Conservation (phyloP, 805 yeast species). For the Ogataea henricii region DNA sequence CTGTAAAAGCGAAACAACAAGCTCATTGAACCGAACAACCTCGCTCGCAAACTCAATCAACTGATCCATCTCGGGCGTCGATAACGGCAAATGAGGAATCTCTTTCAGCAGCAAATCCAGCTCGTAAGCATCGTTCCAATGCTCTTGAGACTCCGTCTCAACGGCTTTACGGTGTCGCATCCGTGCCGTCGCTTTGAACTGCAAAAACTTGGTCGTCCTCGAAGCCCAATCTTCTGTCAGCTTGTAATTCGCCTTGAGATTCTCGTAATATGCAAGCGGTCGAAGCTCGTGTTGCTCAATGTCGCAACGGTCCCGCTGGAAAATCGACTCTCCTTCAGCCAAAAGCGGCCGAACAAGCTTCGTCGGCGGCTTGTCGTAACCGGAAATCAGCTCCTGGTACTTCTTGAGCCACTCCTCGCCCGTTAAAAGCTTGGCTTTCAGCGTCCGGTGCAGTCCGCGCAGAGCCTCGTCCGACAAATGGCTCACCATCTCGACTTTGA, state of each 20-base stretch:
- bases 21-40: slow-evolving; percentile 51
- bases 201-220: slow-evolving; percentile 53
- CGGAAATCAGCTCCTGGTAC: slow-evolving; percentile 42
- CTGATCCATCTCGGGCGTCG: slow-evolving; percentile 61
- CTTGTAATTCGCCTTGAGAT: slow-evolving; percentile 44
- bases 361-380: slow-evolving; percentile 48
- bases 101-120: slow-evolving; percentile 44
- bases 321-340: slow-evolving; percentile 56
- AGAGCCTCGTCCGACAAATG: slow-evolving; percentile 57
- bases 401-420: slow-evolving; percentile 54
- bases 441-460: slow-evolving; percentile 35
- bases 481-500: slow-evolving; percentile 45
- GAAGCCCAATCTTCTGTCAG: slow-evolving; percentile 54
- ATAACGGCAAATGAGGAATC: slow-evolving; percentile 52
- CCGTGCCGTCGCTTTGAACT: slow-evolving; percentile 53
- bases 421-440: slow-evolving; percentile 45
- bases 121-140: slow-evolving; percentile 28
- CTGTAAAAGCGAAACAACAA: slow-evolving; percentile 43
- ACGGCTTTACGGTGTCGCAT: slow-evolving; percentile 34
- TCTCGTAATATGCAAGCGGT: slow-evolving; percentile 24
- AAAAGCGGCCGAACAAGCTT: slow-evolving; percentile 46
- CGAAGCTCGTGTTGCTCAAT: slow-evolving; percentile 7
- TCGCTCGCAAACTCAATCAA: slow-evolving; percentile 54
- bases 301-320: slow-evolving; percentile 14
- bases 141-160: neutral